Conservation (phyloP, 2,329 filamentous ascomycete genomes). For the Apiospora arundinis region DNA sequence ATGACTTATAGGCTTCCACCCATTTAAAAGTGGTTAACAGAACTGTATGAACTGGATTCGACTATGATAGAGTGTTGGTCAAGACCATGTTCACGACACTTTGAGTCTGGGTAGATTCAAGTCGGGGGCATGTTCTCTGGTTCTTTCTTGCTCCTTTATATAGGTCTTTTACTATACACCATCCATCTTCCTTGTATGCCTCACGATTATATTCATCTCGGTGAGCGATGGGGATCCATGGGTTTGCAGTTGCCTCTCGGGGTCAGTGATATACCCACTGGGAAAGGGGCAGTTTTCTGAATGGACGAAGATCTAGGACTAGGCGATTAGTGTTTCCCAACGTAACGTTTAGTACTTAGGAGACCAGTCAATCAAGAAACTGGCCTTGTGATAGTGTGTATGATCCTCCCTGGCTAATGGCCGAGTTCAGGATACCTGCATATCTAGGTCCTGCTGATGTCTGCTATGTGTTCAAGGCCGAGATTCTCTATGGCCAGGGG, state of each 20-base stretch:
- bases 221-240: not conserved
- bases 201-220: not conserved
- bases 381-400: not conserved
- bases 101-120: not conserved
- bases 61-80: not conserved
- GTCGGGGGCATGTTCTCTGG: not conserved
- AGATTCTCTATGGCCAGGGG: not conserved
- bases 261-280: not conserved
- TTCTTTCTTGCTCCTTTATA: not conserved
- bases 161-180: not conserved
- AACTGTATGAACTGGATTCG: no score
- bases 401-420: not conserved
- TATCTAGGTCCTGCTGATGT: not conserved
- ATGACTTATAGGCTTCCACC: no score
- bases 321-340: not conserved
- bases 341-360: not conserved
- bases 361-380: not conserved
- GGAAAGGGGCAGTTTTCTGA: not conserved
- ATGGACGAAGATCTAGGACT: not conserved
- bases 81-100: not conserved
- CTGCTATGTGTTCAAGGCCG: not conserved
- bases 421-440: not conserved
- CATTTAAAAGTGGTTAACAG: no score
- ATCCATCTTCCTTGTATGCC: not conserved
- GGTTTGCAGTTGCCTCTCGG: not conserved